phyloP scores from a whole-genome alignment of 192 early-diverging fungal species.

The Gonapodya sp. region DNA sequence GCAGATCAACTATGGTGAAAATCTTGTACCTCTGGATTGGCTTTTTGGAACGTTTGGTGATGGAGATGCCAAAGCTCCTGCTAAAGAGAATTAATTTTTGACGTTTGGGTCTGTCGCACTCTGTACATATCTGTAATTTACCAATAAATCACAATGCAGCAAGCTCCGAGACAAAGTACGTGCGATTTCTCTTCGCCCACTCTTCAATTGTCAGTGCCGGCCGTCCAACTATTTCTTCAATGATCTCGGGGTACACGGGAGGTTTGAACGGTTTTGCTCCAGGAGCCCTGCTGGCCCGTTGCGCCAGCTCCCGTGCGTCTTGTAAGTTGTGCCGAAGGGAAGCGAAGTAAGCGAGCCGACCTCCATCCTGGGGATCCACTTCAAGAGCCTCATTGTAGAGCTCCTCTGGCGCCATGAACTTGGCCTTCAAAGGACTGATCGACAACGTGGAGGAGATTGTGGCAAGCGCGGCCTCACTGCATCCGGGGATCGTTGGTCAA shows the following conservation, averaged over 20 bases:
- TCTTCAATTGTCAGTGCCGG: neutral
- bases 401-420: neutral
- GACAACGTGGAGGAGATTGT: constrained; percentile 4
- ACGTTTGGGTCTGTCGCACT: too few relatives aligned
- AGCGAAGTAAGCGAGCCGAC: constrained; percentile 9
- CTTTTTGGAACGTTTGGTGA: neutral
- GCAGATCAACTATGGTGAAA: neutral
- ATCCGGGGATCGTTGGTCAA: neutral
- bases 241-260: neutral
- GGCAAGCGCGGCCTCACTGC: neutral
- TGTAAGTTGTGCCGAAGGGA: neutral
- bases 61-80: neutral
- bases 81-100: too few relatives aligned
- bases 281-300: neutral
- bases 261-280: neutral
- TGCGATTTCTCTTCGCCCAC: neutral
- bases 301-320: neutral
- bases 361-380: neutral
- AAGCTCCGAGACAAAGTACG: too few relatives aligned
- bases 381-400: neutral
- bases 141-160: too few relatives aligned
- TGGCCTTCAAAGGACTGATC: neutral
- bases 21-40: neutral
- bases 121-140: too few relatives aligned
- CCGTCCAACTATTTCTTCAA: neutral